These are phyloP conservation scores for Sphaerulina vaccinii DNA, from an alignment of 2,329 filamentous ascomycete species.

Conservation along the genomic window DNA sequence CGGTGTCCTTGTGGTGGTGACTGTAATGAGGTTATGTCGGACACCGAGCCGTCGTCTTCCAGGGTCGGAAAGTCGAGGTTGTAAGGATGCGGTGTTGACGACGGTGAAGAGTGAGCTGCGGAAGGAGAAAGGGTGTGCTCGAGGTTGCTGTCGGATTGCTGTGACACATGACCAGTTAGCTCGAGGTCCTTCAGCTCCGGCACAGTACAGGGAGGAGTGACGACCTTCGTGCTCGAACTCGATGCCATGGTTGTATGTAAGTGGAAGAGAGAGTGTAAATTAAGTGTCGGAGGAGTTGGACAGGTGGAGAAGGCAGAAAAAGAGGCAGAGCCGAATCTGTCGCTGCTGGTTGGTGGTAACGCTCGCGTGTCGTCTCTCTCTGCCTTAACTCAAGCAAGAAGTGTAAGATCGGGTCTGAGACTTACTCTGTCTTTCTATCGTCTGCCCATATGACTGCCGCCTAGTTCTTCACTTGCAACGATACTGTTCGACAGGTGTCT, in stretches of 20 bases:
- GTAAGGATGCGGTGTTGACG: constrained; percentile 13
- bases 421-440: too few relatives aligned
- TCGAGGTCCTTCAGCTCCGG: background rate
- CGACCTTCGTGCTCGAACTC: background rate
- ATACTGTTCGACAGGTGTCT: too few relatives aligned
- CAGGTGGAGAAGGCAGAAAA: background rate
- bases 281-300: background rate
- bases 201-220: background rate
- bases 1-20: constrained; percentile 13
- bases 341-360: too few relatives aligned
- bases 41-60: constrained; percentile 32
- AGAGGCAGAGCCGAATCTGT: background rate
- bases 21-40: constrained; percentile 23
- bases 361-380: too few relatives aligned
- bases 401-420: too few relatives aligned
- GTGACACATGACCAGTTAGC: constrained; percentile 22
- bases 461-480: too few relatives aligned
- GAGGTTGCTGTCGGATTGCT: constrained; percentile 13
- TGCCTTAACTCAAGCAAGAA: too few relatives aligned
- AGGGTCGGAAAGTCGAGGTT: constrained; percentile 33
- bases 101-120: constrained; percentile 1
- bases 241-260: background rate
- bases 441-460: too few relatives aligned
- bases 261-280: background rate
- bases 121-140: constrained; percentile 3